Evolutionary conservation across 176 grass and related monocot species (phyloP).

Genomic region (Bolboschoenus planiculmis): DNA sequence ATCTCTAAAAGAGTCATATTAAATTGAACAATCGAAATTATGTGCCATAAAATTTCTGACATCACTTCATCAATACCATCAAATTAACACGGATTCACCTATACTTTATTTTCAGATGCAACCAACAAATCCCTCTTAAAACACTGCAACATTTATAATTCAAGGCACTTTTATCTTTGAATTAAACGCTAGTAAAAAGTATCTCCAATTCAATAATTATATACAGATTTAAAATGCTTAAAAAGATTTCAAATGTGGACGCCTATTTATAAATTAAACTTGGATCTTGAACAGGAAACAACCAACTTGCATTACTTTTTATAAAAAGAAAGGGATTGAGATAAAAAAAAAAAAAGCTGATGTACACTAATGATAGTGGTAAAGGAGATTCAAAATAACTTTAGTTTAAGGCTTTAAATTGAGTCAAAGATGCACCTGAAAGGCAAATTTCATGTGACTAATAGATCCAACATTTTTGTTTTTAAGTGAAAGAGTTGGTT

Average conservation of each 20-base stretch:
- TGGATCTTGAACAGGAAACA: slow-evolving; percentile 7
- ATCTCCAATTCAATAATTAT: background rate
- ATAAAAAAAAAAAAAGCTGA: background rate
- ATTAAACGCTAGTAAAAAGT: background rate
- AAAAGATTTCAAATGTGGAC: no score
- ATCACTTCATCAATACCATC: no score
- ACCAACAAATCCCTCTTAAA: background rate
- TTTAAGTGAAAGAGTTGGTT: background rate
- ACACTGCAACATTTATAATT: background rate
- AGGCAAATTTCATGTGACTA: background rate
- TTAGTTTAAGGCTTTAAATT: background rate
- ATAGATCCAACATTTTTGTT: background rate
- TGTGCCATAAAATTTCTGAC: no score
- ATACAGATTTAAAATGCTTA: background rate
- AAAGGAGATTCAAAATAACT: background rate
- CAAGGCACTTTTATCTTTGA: background rate
- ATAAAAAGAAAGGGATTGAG: background rate
- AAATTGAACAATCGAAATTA: no score
- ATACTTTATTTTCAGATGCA: background rate
- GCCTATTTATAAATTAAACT: background rate
- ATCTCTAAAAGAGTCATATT: no score
- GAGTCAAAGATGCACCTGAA: background rate
- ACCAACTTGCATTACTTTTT: background rate
- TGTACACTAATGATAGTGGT: background rate
- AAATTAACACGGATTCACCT: no score